A percentile compares a stretch with the other conserved stretches of the same genome.
Conservation (phyloP, 2,329 filamentous ascomycete genomes). For the Trematosphaeria pertusa region DNA sequence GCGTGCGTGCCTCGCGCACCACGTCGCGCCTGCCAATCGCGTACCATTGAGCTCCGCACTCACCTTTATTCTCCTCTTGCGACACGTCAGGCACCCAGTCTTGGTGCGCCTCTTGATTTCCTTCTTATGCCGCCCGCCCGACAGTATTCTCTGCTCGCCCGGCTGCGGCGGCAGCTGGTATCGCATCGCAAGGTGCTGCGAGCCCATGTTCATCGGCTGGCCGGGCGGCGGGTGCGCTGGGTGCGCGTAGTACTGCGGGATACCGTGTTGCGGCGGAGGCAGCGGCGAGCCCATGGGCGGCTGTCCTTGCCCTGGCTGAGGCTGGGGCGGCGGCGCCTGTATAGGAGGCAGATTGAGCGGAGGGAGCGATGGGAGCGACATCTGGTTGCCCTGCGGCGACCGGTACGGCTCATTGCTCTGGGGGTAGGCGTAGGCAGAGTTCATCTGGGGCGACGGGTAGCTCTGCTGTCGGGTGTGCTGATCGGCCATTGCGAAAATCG, state of each 20-base stretch:
- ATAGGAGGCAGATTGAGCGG: conserved; percentile 60
- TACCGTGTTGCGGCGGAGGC: conserved; percentile 60
- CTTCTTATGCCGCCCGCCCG: conserved; percentile 70
- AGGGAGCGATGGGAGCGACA: conserved; percentile 52
- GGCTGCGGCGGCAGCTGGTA: conserved; percentile 61
- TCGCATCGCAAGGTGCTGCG: conserved; percentile 58
- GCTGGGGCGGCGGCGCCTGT: conserved; percentile 36
- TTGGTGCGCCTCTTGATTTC: conserved; percentile 79
- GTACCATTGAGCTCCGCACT: conserved; percentile 36
- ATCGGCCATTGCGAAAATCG: conserved; percentile 46
- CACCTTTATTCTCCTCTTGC: conserved; percentile 74
- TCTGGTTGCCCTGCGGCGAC: conserved; percentile 54
- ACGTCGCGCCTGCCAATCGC: conserved; percentile 35
- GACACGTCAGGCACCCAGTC: conserved; percentile 69
- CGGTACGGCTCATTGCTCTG: conserved; percentile 52
- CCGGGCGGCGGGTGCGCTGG: conserved; percentile 50
- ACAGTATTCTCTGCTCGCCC: conserved; percentile 61
- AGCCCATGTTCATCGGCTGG: conserved; percentile 58
- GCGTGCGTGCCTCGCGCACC: conserved; percentile 26
- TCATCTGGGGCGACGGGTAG: conserved; percentile 59
- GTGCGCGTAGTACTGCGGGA: conserved; percentile 60
- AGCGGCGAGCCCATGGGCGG: conserved; percentile 61
- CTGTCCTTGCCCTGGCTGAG: conserved; percentile 38
- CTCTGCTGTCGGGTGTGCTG: conserved; percentile 39
- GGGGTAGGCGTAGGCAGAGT: conserved; percentile 58